Conservation (phyloP, 129 eudicot genomes). For the Mikania micrantha region DNA sequence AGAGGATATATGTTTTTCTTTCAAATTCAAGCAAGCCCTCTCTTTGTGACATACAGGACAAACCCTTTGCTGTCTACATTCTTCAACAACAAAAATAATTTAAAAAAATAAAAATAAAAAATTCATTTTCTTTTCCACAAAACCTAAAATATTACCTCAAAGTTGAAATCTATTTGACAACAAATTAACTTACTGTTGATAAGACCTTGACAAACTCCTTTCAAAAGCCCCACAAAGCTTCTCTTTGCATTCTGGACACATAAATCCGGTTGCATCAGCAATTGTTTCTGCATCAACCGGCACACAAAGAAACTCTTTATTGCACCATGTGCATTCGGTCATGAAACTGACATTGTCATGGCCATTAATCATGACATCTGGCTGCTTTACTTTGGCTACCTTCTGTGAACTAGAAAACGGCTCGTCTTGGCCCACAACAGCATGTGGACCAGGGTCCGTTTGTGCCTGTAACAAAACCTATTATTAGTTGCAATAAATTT, state of each 20-base stretch:
- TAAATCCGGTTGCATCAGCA: conserved; percentile 25
- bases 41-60: conserved; percentile 14
- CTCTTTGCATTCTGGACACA: conserved; percentile 29
- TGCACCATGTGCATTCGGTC: conserved; percentile 26
- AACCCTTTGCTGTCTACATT: conserved; percentile 10
- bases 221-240: conserved; percentile 21
- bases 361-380: background rate
- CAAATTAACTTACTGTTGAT: conserved; percentile 9
- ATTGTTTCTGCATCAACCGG: conserved; percentile 25
- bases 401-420: conserved; percentile 2
- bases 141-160: conserved; percentile 4
- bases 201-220: conserved; percentile 17
- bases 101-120: background rate
- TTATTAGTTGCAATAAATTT: background rate
- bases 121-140: conserved; percentile 5
- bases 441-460: conserved; percentile 4
- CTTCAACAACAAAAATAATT: background rate
- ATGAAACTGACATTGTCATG: background rate
- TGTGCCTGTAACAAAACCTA: background rate
- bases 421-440: conserved; percentile 4
- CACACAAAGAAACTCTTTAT: conserved; percentile 21
- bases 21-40: background rate
- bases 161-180: background rate
- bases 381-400: background rate
- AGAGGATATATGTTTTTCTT: background rate